phyloP scores from a whole-genome alignment of 768 basidiomycete genomes.

The Megacollybia marginata region DNA sequence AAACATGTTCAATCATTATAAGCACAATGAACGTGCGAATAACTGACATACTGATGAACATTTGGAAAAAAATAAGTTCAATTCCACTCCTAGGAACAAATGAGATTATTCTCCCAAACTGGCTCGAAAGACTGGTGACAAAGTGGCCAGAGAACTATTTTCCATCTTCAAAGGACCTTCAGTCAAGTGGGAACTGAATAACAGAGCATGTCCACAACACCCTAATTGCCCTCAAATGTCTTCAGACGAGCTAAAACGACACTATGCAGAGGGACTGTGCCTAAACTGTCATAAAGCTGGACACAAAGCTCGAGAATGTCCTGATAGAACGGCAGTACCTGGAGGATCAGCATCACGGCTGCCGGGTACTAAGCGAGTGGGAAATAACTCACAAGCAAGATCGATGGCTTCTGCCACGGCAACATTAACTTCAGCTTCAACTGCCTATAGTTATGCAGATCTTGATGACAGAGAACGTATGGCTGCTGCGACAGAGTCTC shows the following conservation, averaged over 20 bases:
- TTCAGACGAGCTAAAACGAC: constrained; percentile 6
- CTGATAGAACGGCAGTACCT: too few species aligned
- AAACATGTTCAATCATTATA: too few species aligned
- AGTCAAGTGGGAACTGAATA: not conserved
- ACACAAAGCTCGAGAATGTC: too few species aligned
- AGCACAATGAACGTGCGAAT: not conserved
- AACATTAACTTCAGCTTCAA: not conserved
- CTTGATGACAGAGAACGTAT: not conserved
- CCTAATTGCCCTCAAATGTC: constrained; percentile 1
- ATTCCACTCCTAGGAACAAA: not conserved
- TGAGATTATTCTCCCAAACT: not conserved
- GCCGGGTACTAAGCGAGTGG: too few species aligned
- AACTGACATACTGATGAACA: not conserved
- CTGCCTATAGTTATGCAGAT: not conserved
- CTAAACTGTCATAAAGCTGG: too few species aligned
- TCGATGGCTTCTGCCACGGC: not conserved
- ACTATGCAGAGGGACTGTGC: too few species aligned
- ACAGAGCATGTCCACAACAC: not conserved
- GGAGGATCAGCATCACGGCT: constrained; percentile 8
- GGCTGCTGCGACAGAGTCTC: not conserved
- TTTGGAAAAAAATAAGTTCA: not conserved
- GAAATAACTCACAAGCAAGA: not conserved
- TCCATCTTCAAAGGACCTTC: not conserved
- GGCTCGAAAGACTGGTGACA: not conserved
- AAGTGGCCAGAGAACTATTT: not conserved